Percentiles rank a stretch among this genome's conserved stretches.
These are phyloP conservation scores for Basipetospora chlamydospora DNA, from an alignment of 2,329 filamentous ascomycete species.

Conservation along the genomic window DNA sequence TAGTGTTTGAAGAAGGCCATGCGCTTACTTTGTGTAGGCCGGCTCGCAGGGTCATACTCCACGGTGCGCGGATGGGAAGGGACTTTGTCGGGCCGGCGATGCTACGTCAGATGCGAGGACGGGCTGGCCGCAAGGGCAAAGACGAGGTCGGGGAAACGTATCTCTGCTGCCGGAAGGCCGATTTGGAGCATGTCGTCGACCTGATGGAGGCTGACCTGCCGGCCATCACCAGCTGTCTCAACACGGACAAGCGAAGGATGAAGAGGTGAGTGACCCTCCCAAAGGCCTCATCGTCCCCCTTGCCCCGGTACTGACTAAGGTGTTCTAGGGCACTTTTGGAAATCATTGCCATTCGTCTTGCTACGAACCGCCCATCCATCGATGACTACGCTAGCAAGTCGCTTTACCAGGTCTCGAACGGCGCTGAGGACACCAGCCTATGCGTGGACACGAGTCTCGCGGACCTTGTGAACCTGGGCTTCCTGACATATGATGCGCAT, in stretches of 20 bases:
- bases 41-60: conserved; percentile 59
- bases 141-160: conserved; percentile 67
- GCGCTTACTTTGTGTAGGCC: too few relatives aligned
- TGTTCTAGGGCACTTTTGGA: conserved; percentile 53
- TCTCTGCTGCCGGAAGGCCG: conserved; percentile 53
- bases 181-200: conserved; percentile 55
- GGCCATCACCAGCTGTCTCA: conserved; percentile 52
- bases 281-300: background rate
- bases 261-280: conserved; percentile 47
- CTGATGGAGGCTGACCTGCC: conserved; percentile 61
- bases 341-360: conserved; percentile 52
- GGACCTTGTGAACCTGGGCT: conserved; percentile 38
- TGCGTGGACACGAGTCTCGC: conserved; percentile 45
- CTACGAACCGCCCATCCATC: conserved; percentile 48
- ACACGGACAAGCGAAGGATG: conserved; percentile 51
- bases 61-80: conserved; percentile 61
- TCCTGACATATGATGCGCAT: conserved; percentile 28
- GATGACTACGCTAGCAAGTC: conserved; percentile 56
- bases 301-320: conserved; percentile 7
- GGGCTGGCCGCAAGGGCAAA: conserved; percentile 66
- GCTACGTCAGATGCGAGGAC: conserved; percentile 67
- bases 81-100: conserved; percentile 66
- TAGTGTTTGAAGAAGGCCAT: too few relatives aligned
- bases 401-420: conserved; percentile 44
- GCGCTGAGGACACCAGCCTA: conserved; percentile 29